Evolutionary conservation across 257 asterid genomes (phyloP).

Genomic region (Ilex asprella): DNA sequence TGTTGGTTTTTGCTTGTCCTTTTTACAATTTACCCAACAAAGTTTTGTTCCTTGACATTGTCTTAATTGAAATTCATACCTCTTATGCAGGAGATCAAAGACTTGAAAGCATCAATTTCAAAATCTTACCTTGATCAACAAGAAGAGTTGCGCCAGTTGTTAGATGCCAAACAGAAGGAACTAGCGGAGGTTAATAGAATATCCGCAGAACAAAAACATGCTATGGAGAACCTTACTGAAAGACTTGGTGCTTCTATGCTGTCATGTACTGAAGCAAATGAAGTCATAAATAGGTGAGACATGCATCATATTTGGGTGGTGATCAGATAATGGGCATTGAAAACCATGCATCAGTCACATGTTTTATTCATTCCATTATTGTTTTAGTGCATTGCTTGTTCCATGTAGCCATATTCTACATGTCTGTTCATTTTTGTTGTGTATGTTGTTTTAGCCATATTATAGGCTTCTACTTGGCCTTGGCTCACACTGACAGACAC

Average conservation of each 20-base stretch:
- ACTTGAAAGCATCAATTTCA: conserved; percentile 62
- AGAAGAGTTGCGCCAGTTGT: conserved; percentile 44
- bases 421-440: neutral
- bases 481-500: neutral
- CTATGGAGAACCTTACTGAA: conserved; percentile 65
- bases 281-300: conserved; percentile 74
- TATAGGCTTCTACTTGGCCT: neutral
- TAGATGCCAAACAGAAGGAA: conserved; percentile 69
- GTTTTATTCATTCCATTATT: neutral
- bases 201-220: conserved; percentile 74
- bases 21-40: neutral
- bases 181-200: conserved; percentile 44
- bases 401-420: neutral
- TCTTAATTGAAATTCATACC: neutral
- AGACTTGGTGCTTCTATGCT: conserved; percentile 71
- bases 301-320: conserved; percentile 5
- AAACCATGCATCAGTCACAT: neutral
- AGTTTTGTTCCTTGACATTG: neutral
- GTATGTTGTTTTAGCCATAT: neutral
- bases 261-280: conserved; percentile 87
- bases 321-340: conserved; percentile 8
- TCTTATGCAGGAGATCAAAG: conserved; percentile 64
- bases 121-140: conserved; percentile 57
- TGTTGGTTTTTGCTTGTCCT: neutral
- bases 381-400: neutral